Percentiles rank a stretch among this genome's conserved stretches.
These are phyloP conservation scores for Paramecium sexaurelia DNA, from an alignment of 73 alveolate genomes.

Conservation along the genomic window DNA sequence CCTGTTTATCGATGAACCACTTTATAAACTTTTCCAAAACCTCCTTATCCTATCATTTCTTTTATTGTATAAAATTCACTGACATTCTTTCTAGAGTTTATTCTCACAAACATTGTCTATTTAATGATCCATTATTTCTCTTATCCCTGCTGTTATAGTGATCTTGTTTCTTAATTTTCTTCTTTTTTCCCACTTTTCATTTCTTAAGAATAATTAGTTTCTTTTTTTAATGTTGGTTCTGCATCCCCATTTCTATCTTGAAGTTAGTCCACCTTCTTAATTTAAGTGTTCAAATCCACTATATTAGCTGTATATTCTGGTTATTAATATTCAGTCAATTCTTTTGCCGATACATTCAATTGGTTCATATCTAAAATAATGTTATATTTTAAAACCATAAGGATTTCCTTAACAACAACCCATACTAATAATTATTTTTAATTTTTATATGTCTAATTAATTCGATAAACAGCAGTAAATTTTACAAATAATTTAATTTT, in stretches of 20 bases:
- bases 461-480: background rate
- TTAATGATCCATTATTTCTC: slow-evolving; percentile 42
- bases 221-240: background rate
- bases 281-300: background rate
- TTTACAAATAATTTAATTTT: background rate
- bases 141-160: background rate
- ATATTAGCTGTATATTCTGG: background rate
- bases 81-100: slow-evolving; percentile 23
- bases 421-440: background rate
- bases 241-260: background rate
- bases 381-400: background rate
- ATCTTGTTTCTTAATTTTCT: background rate
- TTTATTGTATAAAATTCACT: slow-evolving; percentile 27
- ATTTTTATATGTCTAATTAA: slow-evolving; percentile 7
- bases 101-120: slow-evolving; percentile 44
- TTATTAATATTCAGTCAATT: slow-evolving; percentile 1
- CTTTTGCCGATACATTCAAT: background rate
- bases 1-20: slow-evolving; percentile 50
- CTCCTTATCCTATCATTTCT: slow-evolving; percentile 54
- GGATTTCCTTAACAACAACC: slow-evolving; percentile 30
- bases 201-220: background rate
- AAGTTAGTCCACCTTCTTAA: background rate
- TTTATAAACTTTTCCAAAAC: slow-evolving; percentile 59
- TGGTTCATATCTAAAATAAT: background rate
- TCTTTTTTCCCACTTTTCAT: background rate